Conservation (phyloP, 306 rosid species). For the Vicia villosa region DNA sequence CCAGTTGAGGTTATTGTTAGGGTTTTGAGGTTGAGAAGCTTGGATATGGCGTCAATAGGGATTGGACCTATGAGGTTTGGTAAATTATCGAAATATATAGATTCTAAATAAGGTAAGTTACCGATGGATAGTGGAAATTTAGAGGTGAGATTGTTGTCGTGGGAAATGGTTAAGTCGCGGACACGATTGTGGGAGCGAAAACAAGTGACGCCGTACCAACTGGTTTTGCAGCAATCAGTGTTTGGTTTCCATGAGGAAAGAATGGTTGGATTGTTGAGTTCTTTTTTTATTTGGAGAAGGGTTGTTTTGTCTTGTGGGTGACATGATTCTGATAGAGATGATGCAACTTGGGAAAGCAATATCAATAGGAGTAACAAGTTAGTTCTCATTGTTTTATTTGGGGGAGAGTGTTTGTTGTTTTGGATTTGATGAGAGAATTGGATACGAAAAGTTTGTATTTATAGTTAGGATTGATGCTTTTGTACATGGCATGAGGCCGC, state of each 20-base stretch:
- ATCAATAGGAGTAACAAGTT: not conserved
- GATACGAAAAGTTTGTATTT: not conserved
- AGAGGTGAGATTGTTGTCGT: slow-evolving; percentile 29
- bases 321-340: slow-evolving; percentile 51
- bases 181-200: slow-evolving; percentile 46
- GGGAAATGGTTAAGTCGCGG: slow-evolving; percentile 37
- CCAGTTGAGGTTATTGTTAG: not conserved
- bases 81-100: slow-evolving; percentile 43
- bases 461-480: not conserved
- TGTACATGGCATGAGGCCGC: not conserved
- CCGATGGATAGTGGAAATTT: slow-evolving; percentile 56
- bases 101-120: slow-evolving; percentile 51
- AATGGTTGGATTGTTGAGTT: slow-evolving; percentile 3
- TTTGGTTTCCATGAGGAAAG: slow-evolving; percentile 54
- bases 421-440: not conserved
- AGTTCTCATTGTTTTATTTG: not conserved
- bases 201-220: slow-evolving; percentile 52
- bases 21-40: not conserved
- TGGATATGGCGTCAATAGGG: not conserved
- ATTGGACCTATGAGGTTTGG: slow-evolving; percentile 38
- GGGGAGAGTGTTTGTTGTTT: not conserved
- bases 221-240: slow-evolving; percentile 47
- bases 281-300: slow-evolving; percentile 10
- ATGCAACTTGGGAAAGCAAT: slow-evolving; percentile 16
- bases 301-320: slow-evolving; percentile 52